These are phyloP conservation scores for Alternaria alternata DNA, from an alignment of 2,329 filamentous ascomycete genomes.

Conservation along the genomic window DNA sequence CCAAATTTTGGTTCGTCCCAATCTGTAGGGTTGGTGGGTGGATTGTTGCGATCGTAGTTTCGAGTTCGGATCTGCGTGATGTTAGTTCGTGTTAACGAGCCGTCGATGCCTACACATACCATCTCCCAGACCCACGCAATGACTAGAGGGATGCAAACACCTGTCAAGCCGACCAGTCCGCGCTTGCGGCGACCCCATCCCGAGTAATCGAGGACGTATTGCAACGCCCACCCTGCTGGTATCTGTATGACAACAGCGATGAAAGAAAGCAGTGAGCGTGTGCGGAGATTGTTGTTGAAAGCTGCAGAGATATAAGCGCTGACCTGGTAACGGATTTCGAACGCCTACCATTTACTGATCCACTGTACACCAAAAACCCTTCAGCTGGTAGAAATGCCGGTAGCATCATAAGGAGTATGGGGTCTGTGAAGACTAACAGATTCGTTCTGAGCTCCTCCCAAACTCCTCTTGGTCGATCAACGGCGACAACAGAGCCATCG, in stretches of 20 bases:
- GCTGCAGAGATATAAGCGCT: conserved; percentile 17
- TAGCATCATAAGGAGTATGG: conserved; percentile 39
- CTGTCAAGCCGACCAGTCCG: conserved; percentile 37
- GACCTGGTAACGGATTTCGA: neutral
- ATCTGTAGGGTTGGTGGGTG: conserved; percentile 35
- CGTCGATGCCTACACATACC: conserved; percentile 16
- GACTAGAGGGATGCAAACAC: conserved; percentile 36
- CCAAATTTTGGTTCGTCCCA: conserved; percentile 38
- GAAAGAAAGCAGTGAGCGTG: conserved; percentile 39
- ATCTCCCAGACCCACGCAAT: conserved; percentile 45
- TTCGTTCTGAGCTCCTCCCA: conserved; percentile 41
- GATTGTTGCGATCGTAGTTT: conserved; percentile 37
- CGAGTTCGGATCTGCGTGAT: conserved; percentile 35
- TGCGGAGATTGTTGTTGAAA: conserved; percentile 40
- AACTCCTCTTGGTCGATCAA: conserved; percentile 34
- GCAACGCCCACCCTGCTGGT: conserved; percentile 42
- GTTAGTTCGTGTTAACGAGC: conserved; percentile 1
- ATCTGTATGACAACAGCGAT: conserved; percentile 42
- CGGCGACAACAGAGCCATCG: conserved; percentile 40
- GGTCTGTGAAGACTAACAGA: conserved; percentile 38
- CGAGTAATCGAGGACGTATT: conserved; percentile 39
- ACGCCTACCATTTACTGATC: conserved; percentile 43
- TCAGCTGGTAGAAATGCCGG: conserved; percentile 42
- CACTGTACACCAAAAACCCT: conserved; percentile 42
- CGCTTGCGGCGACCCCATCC: conserved; percentile 41